These are phyloP conservation scores for Wickerhamiella kazuoi DNA, from an alignment of 805 yeast species.

Conservation along the genomic window DNA sequence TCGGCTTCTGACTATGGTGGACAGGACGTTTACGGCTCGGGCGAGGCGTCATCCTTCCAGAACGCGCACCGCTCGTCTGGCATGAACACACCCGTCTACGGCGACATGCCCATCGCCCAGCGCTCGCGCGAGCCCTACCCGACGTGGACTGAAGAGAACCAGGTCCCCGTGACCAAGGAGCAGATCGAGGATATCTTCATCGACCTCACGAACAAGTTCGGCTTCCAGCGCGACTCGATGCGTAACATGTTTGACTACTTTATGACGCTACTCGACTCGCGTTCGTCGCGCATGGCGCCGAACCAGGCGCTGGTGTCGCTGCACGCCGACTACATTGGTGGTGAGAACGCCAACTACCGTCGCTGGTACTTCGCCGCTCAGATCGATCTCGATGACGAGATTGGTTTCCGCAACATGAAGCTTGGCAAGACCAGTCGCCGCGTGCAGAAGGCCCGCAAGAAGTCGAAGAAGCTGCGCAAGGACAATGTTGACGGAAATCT, in stretches of 20 bases:
- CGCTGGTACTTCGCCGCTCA: conserved; percentile 89
- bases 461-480: conserved; percentile 24
- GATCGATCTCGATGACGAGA: conserved; percentile 53
- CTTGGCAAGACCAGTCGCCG: conserved; percentile 30
- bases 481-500: conserved; percentile 26
- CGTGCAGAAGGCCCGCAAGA: conserved; percentile 31
- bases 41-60: conserved; percentile 11
- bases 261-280: conserved; percentile 67
- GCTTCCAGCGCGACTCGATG: conserved; percentile 68
- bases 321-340: conserved; percentile 87
- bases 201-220: conserved; percentile 46
- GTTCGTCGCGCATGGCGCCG: conserved; percentile 66
- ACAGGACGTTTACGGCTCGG: conserved; percentile 17
- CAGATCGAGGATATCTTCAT: conserved; percentile 46
- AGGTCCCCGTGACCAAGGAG: conserved; percentile 55
- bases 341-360: conserved; percentile 67
- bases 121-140: conserved; percentile 84
- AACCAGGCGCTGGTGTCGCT: conserved; percentile 51
- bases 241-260: conserved; percentile 68
- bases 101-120: conserved; percentile 26
- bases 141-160: conserved; percentile 93
- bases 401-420: conserved; percentile 40
- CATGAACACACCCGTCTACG: conserved; percentile 85
- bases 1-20: conserved; percentile 18
- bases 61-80: conserved; percentile 51